Percentiles rank a stretch among this genome's conserved stretches.
Conservation (phyloP, 1,284 basidiomycete species). For the Malassezia sympodialis region DNA sequence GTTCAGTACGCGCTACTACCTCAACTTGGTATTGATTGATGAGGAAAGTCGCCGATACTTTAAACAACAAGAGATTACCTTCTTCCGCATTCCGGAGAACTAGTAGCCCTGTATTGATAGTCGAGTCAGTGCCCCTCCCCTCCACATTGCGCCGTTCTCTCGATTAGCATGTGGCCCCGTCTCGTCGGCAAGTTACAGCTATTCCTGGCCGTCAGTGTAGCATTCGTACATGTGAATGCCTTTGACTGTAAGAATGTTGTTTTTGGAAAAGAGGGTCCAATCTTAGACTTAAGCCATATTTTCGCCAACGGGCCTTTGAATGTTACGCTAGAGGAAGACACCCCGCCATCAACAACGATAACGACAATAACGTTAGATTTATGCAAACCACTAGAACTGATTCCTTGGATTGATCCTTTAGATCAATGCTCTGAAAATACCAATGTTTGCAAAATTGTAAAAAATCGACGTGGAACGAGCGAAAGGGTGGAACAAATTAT, state of each 20-base stretch:
- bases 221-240: neutral
- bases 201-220: neutral
- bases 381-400: constrained; percentile 1
- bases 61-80: constrained; percentile 54
- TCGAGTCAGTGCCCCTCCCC: neutral
- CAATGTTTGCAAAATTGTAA: constrained; percentile 1
- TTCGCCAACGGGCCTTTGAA: constrained; percentile 2
- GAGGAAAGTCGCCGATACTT: constrained; percentile 94
- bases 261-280: neutral
- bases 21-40: constrained; percentile 86
- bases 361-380: constrained; percentile 18
- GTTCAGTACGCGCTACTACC: constrained; percentile 87
- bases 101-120: neutral
- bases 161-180: neutral
- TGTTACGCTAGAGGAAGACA: neutral
- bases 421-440: constrained; percentile 7
- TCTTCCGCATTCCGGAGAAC: constrained; percentile 29
- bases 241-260: neutral
- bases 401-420: neutral
- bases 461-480: neutral
- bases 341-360: constrained; percentile 21
- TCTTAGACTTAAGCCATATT: neutral
- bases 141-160: neutral
- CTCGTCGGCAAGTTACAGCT: neutral
- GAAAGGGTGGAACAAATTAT: constrained; percentile 5